Conservation (phyloP, 2,329 filamentous ascomycete genomes). For the Fusarium pilosicola region DNA sequence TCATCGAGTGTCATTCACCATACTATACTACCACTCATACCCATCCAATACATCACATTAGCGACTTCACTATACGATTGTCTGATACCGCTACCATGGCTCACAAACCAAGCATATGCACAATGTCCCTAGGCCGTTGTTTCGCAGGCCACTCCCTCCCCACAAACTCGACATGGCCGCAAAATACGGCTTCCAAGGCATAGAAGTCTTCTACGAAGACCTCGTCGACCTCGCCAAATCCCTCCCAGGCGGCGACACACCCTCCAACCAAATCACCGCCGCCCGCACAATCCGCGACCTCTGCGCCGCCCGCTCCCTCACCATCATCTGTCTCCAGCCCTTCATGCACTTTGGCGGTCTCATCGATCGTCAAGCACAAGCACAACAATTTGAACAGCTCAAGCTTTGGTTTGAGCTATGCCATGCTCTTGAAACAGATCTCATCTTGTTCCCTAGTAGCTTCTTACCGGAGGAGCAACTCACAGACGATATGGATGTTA, state of each 20-base stretch:
- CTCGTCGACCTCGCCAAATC: constrained; percentile 68
- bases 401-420: constrained; percentile 76
- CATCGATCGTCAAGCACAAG: constrained; percentile 68
- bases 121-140: constrained; percentile 79
- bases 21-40: background rate
- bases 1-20: background rate
- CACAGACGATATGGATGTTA: constrained; percentile 60
- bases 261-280: constrained; percentile 63
- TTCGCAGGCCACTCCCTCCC: constrained; percentile 72
- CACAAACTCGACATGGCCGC: constrained; percentile 76
- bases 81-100: constrained; percentile 51
- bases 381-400: constrained; percentile 68
- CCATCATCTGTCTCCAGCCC: constrained; percentile 75
- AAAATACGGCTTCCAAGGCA: constrained; percentile 71
- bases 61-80: background rate
- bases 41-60: background rate
- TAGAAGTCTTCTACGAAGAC: constrained; percentile 84
- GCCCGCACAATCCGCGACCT: constrained; percentile 66
- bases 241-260: constrained; percentile 52
- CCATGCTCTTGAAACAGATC: constrained; percentile 71
- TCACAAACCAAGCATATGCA: constrained; percentile 74
- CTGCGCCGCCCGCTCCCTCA: constrained; percentile 64
- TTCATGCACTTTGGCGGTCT: constrained; percentile 84
- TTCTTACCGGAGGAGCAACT: constrained; percentile 66
- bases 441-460: constrained; percentile 79